phyloP scores from a whole-genome alignment of 176 grass and related monocot genomes.

The Carex scoparia region DNA sequence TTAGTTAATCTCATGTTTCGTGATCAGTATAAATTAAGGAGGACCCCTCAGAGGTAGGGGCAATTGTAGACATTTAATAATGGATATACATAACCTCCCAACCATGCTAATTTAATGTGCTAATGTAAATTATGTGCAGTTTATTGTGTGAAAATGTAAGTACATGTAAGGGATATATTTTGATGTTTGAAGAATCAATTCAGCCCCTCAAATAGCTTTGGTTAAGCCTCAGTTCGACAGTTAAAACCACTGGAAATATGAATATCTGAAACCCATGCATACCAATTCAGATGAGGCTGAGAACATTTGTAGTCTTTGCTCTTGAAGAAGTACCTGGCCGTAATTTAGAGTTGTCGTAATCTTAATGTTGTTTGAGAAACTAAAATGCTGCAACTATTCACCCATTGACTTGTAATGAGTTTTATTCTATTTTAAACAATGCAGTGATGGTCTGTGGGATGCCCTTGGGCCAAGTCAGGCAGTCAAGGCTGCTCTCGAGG shows the following conservation, averaged over 20 bases:
- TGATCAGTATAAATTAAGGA: neutral
- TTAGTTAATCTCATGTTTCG: neutral
- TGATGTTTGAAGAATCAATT: neutral
- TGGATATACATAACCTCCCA: neutral
- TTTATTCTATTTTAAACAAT: neutral
- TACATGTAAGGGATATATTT: neutral
- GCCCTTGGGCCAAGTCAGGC: constrained; percentile 62
- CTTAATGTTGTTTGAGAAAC: neutral
- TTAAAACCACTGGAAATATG: neutral
- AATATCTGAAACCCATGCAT: neutral
- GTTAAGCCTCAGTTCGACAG: neutral
- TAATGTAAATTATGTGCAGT: neutral
- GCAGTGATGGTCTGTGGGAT: constrained; percentile 89
- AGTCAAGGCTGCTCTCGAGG: constrained; percentile 56
- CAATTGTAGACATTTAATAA: neutral
- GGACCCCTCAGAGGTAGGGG: neutral
- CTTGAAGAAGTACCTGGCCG: neutral
- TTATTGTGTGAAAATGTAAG: neutral
- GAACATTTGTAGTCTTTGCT: neutral
- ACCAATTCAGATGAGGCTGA: neutral
- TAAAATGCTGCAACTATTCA: neutral
- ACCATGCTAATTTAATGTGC: neutral
- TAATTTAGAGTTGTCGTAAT: neutral
- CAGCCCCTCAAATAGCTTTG: neutral
- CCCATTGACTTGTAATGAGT: neutral